Conservation (phyloP, 306 rosid genomes). For the Sechiopsis laciniata region DNA sequence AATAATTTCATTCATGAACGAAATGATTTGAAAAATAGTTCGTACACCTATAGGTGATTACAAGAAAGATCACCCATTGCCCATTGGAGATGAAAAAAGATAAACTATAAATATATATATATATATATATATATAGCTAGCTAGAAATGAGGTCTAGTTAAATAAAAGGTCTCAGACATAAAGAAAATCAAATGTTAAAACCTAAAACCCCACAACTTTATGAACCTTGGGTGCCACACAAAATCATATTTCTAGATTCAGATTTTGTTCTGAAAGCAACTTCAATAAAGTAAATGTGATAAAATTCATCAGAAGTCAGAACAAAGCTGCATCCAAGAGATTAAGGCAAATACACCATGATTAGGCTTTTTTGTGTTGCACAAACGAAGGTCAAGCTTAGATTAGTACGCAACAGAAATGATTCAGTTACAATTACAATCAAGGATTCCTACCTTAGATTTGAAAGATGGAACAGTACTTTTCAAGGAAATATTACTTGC, state of each 20-base stretch:
- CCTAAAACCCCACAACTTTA: background rate
- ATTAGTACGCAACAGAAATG: no score
- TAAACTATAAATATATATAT: background rate
- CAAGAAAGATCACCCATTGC: no score
- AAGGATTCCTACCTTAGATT: no score
- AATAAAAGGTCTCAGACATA: background rate
- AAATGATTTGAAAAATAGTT: no score
- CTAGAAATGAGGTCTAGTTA: background rate
- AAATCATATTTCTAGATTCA: constrained; percentile 13
- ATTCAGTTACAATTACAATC: no score
- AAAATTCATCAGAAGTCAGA: background rate
- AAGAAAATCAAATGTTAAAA: no score
- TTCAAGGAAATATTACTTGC: background rate
- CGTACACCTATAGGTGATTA: no score
- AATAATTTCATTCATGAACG: no score
- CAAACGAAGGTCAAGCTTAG: no score
- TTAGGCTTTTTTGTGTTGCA: no score
- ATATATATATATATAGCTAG: background rate
- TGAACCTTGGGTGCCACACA: background rate
- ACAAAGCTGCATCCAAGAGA: background rate
- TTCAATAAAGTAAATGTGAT: background rate
- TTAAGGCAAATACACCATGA: background rate
- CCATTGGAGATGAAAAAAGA: background rate
- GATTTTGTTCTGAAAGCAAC: background rate
- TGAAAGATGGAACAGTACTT: background rate